Base-by-base conservation (phyloP, 1,284 basidiomycete species). In the Sparassis latifolia region DNA sequence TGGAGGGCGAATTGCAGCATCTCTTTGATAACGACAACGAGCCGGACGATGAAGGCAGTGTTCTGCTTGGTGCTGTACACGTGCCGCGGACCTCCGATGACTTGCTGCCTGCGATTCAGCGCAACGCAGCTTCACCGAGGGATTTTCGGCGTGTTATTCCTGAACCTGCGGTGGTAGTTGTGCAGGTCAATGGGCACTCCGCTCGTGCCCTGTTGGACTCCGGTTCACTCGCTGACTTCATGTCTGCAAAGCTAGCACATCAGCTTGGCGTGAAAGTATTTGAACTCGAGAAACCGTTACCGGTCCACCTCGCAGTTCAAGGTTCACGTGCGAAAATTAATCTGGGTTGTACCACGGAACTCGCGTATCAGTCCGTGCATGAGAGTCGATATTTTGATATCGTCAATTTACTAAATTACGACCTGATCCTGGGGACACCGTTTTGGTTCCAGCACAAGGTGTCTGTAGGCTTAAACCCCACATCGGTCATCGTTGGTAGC, bases 151-250 rank as follows among this genome's bases (percentile, higher is more conserved):
- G 55, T 4, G 2, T 54, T 5, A 52, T 53, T 7, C 55, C 55
- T 9, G 55, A 54, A 28, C 52, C 52, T 5, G 33, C 47, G 1
- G 50, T 55, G 0, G 47, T 74, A 0, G 61, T 70, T 0, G 53
- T 74, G 0, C 53, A 66, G 1, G 44, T 75, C 0, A 67, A 72
- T 54, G 71, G 66, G 0, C 55, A 67, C 0, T 59, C 64, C 0
- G 59, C 57, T 0, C 41, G 58, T 0, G 69, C 68, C 0, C 47
- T 75, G 7, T 31, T 75, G 0, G 47, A 72, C 40, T 56, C 62
- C 0, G 68, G 69, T 1, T 74, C 69, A 0, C 55, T 71, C 0
- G 62, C 62, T n/a, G 68, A 74, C 41, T 69, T 74, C 43, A 61
- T 75, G 47, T 72, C 67, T 3, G 65, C 62, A 0, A 63, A 51